Evolutionary conservation across 164 flowering plant species (phyloP).

Genomic region (Protea cynaroides): DNA sequence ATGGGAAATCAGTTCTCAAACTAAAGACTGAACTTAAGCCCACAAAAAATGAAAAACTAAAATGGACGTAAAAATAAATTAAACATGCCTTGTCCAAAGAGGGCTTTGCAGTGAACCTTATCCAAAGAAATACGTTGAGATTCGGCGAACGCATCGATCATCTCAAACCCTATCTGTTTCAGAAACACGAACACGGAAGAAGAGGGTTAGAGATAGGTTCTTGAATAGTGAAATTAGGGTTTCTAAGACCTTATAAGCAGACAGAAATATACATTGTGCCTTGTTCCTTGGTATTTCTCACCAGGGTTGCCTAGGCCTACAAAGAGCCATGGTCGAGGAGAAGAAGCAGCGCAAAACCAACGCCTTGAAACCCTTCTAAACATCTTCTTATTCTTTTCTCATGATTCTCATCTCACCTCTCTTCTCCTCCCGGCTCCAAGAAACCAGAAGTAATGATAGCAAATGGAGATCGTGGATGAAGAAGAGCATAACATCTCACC

Average conservation of each 20-base stretch:
- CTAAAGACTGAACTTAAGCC: background rate
- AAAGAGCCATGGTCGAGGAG: conserved; percentile 79
- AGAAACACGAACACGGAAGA: background rate
- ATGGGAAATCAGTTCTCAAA: too few relatives aligned
- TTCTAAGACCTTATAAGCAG: background rate
- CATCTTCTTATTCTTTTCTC: conserved; percentile 17
- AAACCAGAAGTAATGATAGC: too few relatives aligned
- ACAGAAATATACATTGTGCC: conserved; percentile 58
- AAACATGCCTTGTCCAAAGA: conserved; percentile 70
- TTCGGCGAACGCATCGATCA: conserved; percentile 80
- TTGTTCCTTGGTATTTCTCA: conserved; percentile 72
- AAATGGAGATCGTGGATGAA: too few relatives aligned
- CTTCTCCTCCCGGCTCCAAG: too few relatives aligned
- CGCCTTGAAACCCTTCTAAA: conserved; percentile 30
- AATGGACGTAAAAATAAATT: background rate
- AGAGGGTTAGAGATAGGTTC: too few relatives aligned
- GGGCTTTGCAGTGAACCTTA: conserved; percentile 67
- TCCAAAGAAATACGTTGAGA: conserved; percentile 62
- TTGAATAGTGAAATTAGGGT: background rate
- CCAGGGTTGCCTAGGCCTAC: conserved; percentile 97
- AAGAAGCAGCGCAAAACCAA: conserved; percentile 31
- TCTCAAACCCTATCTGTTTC: conserved; percentile 79
- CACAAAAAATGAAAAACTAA: too few relatives aligned
- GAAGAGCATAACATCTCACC: too few relatives aligned
- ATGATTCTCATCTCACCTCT: too few relatives aligned